Base-by-base conservation (phyloP, 192 early-diverging fungal species). In the Podila clonocystis region DNA sequence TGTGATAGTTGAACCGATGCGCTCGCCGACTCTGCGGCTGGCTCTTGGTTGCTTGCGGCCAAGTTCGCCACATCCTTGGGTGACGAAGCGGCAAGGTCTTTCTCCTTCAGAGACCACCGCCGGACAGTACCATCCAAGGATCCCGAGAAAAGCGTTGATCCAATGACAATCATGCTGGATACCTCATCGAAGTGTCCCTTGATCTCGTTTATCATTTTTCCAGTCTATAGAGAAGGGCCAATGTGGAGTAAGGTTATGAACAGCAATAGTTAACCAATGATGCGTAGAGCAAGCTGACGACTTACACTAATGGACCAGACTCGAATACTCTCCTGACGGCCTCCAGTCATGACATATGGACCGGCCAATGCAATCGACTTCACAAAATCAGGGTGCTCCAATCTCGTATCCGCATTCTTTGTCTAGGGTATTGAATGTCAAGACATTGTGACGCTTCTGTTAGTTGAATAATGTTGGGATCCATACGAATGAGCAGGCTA, bases 151-250 rank as follows among this genome's bases (percentile, higher is more conserved):
- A 98, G 82, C 4, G 79, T 87, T 6, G 87, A 79, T 9, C 94
- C 93, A 41, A 82, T 58, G 4, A 88, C 73, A 2, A 80, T 79
- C 70, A 98, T 80, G 57, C 87, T 84, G 0, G 92, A 89, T 2
- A 99, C 91, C 75, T 97, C 97, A 72, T 95, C 96, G 67, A 93
- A 97, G 72, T 99, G 97, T 6, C 93, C 95, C 33, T 91, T 88
- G 34, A 99, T 91, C 17, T 87, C 85, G 28, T 88, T 87, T n/a
- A 96, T 84, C 15, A 94, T 82, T 38, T 94, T 87, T 59, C 91
- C 94, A 17, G 88, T 87, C 95, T 96, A 63, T 15, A 4, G 41
- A 17, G 41, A 17, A 45, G 2, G 15, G 15, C 13, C 41, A 45
- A 45, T 17, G 2, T 15, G 41, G 41, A 17, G 41, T 45, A 15